A percentile compares a stretch with the other conserved stretches of the same genome.
Evolutionary conservation across 2,329 filamentous ascomycete species (phyloP).

Genomic region (Aspergillus pseudotamarii): DNA sequence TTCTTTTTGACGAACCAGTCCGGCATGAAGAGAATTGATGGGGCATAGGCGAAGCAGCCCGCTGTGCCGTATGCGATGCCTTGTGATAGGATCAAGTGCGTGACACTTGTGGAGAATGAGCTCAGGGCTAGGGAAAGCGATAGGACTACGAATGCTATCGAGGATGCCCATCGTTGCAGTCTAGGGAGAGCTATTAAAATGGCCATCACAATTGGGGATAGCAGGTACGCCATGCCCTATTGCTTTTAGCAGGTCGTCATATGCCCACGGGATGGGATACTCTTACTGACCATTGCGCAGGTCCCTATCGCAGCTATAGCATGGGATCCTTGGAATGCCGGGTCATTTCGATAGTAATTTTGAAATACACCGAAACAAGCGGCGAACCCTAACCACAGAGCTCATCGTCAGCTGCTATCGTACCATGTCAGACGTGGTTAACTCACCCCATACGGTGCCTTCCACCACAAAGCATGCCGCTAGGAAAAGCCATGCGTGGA

Average conservation of each 20-base stretch:
- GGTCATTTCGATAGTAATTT: conserved; percentile 33
- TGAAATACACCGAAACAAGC: conserved; percentile 37
- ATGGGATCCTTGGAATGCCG: conserved; percentile 26
- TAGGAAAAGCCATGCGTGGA: conserved; percentile 51
- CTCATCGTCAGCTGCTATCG: neutral
- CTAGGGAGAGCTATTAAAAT: conserved; percentile 25
- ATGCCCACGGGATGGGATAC: neutral
- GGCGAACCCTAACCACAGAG: conserved; percentile 22
- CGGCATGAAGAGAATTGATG: conserved; percentile 51
- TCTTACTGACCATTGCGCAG: conserved; percentile 27
- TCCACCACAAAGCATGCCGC: conserved; percentile 56
- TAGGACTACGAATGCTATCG: conserved; percentile 24
- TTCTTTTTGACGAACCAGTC: conserved; percentile 55
- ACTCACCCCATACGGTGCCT: conserved; percentile 56
- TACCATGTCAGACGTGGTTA: neutral
- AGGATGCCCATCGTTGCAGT: conserved; percentile 24
- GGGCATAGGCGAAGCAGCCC: conserved; percentile 53
- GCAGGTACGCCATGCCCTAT: conserved; percentile 30
- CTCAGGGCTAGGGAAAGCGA: conserved; percentile 28
- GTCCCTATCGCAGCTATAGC: conserved; percentile 38
- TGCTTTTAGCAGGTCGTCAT: neutral
- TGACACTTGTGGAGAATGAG: conserved; percentile 28
- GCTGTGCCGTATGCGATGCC: conserved; percentile 45
- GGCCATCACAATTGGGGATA: conserved; percentile 24
- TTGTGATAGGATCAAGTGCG: conserved; percentile 30